Base-by-base conservation (phyloP, 78 protist species). In the Planoprotostelium fungivorum region DNA sequence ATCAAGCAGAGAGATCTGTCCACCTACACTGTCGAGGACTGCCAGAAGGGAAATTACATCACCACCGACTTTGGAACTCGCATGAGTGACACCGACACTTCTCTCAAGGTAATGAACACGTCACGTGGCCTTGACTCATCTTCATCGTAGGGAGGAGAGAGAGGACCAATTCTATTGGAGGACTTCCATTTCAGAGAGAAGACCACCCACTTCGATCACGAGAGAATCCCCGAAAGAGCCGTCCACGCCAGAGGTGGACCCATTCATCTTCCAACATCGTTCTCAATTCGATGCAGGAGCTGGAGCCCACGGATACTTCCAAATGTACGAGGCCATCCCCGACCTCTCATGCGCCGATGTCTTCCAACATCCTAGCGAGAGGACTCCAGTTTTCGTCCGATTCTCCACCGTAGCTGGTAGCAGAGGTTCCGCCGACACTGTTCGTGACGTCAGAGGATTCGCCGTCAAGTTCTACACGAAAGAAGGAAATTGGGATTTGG, bases 381-480 rank as follows among this genome's bases (percentile, higher is more conserved):
- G 37, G 5, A 92, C 91, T 29, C 94, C 94, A 29, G 29, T 92
- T 0, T 87, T 95, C 23, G 89, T 16, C 63, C 87, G 96, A 29
- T 63, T 95, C 0, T 95, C 96, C 37, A 93, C 96, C 0, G 95
- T 93, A 51, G 73, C 39, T 9, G 88, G 93, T 1, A 84, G 37
- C 36, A 37, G 92, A 38, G 96, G 96, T 1, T 95, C 94, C 35
- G 86, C 96, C 0, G 96, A 95, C 29, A 83, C 93, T 10, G 87
- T 63, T 1, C 85, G 96, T 28, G 95, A 93, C 37, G 86, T 86
- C 23, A 37, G 91, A 28, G 96, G 96, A 1, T 93, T 95, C 83
- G 96, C 96, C 34, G 83, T 87, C 63, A 95, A 95, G 84, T 95
- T 95, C 86, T 95, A 95, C 88, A 95, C 96, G 38, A 88, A 63